Percentiles rank a stretch among this genome's conserved stretches.
phyloP scores from a whole-genome alignment of 2,329 filamentous ascomycete genomes.

The Neurospora crassa region DNA sequence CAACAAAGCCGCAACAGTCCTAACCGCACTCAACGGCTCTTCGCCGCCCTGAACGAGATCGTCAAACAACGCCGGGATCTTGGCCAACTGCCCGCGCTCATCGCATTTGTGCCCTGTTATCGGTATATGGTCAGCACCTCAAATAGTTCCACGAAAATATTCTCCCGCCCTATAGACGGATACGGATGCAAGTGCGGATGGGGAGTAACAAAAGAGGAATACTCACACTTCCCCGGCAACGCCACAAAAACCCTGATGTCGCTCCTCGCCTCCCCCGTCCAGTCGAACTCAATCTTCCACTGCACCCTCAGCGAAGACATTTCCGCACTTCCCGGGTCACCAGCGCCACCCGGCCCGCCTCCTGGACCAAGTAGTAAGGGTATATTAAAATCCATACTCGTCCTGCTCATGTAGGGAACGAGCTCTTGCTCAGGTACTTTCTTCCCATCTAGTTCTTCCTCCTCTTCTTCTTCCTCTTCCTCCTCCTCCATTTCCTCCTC shows the following conservation, averaged over 20 bases:
- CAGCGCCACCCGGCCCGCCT: neutral
- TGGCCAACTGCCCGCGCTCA: slow-evolving; percentile 42
- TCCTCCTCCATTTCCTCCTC: slow-evolving; percentile 7
- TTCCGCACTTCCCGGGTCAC: slow-evolving; percentile 10
- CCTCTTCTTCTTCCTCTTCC: slow-evolving; percentile 15
- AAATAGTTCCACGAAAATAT: neutral
- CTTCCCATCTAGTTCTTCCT: slow-evolving; percentile 9
- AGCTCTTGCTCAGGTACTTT: slow-evolving; percentile 32
- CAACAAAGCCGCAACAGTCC: slow-evolving; percentile 51
- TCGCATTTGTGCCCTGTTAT: slow-evolving; percentile 50
- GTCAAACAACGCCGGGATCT: slow-evolving; percentile 51
- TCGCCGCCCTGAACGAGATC: slow-evolving; percentile 46
- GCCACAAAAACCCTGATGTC: slow-evolving; percentile 43
- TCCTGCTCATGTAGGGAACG: slow-evolving; percentile 43
- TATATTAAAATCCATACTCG: slow-evolving; percentile 40
- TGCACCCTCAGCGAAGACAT: slow-evolving; percentile 33
- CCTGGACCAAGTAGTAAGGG: slow-evolving; percentile 22
- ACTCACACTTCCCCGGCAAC: slow-evolving; percentile 54
- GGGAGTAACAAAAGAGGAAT: slow-evolving; percentile 13
- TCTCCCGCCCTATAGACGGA: neutral
- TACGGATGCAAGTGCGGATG: neutral
- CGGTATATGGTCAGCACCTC: slow-evolving; percentile 5
- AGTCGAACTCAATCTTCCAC: slow-evolving; percentile 60
- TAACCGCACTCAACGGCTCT: slow-evolving; percentile 46
- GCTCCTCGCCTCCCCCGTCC: slow-evolving; percentile 61